These are phyloP conservation scores for Neurospora hispaniola DNA, from an alignment of 495 filamentous ascomycete genomes.

Conservation along the genomic window DNA sequence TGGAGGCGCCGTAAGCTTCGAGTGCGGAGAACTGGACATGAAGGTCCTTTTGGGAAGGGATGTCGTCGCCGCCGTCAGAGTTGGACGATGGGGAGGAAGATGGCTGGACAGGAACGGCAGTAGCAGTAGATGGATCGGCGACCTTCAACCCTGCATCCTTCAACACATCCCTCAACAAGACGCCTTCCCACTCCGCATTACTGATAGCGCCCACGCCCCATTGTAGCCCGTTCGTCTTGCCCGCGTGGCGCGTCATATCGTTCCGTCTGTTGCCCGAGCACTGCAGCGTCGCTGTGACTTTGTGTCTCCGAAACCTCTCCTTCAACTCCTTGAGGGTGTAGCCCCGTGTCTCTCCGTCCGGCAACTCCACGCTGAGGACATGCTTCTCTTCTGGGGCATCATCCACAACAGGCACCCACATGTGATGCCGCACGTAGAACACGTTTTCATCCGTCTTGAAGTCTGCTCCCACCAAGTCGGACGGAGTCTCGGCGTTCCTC, in stretches of 20 bases:
- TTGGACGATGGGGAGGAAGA: neutral
- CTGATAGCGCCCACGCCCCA: constrained; percentile 50
- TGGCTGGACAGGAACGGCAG: neutral
- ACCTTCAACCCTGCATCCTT: constrained; percentile 37
- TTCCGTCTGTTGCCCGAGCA: constrained; percentile 53
- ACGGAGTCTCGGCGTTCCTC: constrained; percentile 48
- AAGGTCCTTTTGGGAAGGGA: constrained; percentile 24
- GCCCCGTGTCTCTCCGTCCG: constrained; percentile 37
- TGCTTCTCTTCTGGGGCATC: constrained; percentile 28
- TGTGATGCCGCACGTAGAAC: constrained; percentile 55
- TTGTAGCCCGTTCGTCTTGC: constrained; percentile 47
- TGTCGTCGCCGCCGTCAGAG: neutral
- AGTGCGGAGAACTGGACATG: constrained; percentile 49
- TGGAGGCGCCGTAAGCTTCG: constrained; percentile 50
- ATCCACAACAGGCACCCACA: constrained; percentile 46
- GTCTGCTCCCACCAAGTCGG: constrained; percentile 26
- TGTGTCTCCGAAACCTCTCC: constrained; percentile 39
- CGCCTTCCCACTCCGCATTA: constrained; percentile 53
- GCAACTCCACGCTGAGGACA: constrained; percentile 42
- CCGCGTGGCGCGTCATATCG: constrained; percentile 46
- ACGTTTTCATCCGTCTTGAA: constrained; percentile 44
- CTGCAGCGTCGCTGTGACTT: constrained; percentile 47
- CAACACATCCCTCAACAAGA: constrained; percentile 47
- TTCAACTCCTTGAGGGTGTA: constrained; percentile 46
- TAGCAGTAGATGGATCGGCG: neutral